Evolutionary conservation across 2,329 filamentous ascomycete species (phyloP), one percentile per base, ranked within the genome.

Genomic region (Calonectria honghensis): DNA sequence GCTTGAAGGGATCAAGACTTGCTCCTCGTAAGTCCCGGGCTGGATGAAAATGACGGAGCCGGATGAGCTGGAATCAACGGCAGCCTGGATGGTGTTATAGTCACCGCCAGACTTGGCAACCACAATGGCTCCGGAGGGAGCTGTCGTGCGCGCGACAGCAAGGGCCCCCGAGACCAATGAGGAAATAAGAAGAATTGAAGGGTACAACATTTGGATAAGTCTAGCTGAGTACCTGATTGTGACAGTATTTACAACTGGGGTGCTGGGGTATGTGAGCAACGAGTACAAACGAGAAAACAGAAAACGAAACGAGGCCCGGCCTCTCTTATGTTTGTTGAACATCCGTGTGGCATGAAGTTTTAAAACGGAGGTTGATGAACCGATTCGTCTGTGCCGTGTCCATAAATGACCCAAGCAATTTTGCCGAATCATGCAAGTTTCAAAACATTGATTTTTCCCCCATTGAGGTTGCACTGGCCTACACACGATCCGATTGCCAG

Each of bases 1-100:
- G 63, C 88, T 85, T 2, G 82, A 79, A 13, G 86, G 83, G 52
- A 92, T 86, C 76, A 88, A 88, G 35, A 93, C 90, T 78, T 92
- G 91, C 81, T 70, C 68, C 35, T 70, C 68, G 16, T 77, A 76
- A 1, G 70, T 76, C 27, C 75, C 75, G 5, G 73, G 73, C 79
- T 80, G 74, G 27, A 81, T 69, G 48, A 81, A 81, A 57, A 81
- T 81, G 68, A 73, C 68, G 61, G 73, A 32, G 24, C 71, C 51
- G 63, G 73, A 54, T 10, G 76, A 73, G 0, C 76, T 70, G 13
- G 91, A 88, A 78, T 90, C 82, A 71, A 94, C 88, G n/a, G 92
- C 92, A 24, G 86, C 83, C 79, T 91, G 89, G 51, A 93, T 52
- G 2, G 79, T 81, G 70, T 78, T 80, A 77, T 81, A 85, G 37